Evolutionary conservation across 495 filamentous ascomycete species (phyloP), one percentile per base, ranked within the genome.

Genomic region (Aspergillus nidulans): DNA sequence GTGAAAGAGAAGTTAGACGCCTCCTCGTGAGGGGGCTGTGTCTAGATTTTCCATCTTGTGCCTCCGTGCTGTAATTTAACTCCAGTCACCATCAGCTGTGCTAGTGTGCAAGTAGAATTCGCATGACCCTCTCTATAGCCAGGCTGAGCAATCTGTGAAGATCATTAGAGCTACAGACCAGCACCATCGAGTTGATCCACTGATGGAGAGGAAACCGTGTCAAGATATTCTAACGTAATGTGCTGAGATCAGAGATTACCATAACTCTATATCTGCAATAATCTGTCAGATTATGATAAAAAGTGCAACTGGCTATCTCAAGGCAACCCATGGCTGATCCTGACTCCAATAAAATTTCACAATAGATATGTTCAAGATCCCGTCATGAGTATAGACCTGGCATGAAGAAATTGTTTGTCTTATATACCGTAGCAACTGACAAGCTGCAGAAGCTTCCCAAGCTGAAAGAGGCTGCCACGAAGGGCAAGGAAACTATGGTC

Each of bases 381-480:
- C 52, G 6, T 10, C 42, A 26, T 18, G 15, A 80, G 34, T 30
- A 42, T 18, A 38, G 49, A 3, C 38, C 21, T 2, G 49, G 49
- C 9, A 42, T 52, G 36, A 30, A 30, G 2, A n/a, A 52, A n/a
- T 15, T 24, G 4, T 6, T 52, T 30, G 30, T 52, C 41, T 42
- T 23, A 5, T 52, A 42, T n/a, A 38, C 34, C 12, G 1, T 52
- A 19, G 36, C 36, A n/a, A 28, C 32, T 30, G 12, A 9, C 20
- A 16, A 52, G 25, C 26, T 52, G 38, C 49, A 52, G 40, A 42
- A 52, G 23, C 21, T 52, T 9, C 18, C 66, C 21, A 59, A 77
- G 43, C 51, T 84, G 68, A 77, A 72, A 34, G 59, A 76, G 34
- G 64, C 58, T 12, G 9, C 16, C 2, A 19, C n/a, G 23, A 66